Evolutionary conservation across 2,329 filamentous ascomycete genomes (phyloP), one percentile per base, ranked within the genome.

Genomic region (Aspergillus tubingensis): DNA sequence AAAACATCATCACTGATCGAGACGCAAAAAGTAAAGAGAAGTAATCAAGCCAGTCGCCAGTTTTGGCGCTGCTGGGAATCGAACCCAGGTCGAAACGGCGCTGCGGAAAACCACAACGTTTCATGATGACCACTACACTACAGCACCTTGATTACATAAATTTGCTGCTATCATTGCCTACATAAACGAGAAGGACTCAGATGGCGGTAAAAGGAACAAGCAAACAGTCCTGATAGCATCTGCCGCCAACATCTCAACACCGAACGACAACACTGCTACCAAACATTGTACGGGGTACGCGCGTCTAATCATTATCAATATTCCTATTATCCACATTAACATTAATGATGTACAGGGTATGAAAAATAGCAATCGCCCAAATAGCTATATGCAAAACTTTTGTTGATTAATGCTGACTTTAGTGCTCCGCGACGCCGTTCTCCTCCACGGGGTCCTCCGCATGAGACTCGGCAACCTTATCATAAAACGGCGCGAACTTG

Each of bases 361-460:
- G 32, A 44, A 7, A 13, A 11, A 21, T 6, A 13, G 11, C 41
- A 21, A 10, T 11, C 44, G 23, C 21, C 15, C 44, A 23, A 0
- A 27, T 13, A 36, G 32, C 8, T 44, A 44, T 23, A 44, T 44
- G n/a, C 19, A 44, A 36, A 36, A 36, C 32, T 43, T 43, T 43
- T 27, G 19, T 48, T 25, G 7, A n/a, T 49, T 49, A 36, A 21
- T 4, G 15, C 8, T 3, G 17, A 3, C 11, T 8, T 41, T 23
- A 41, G 27, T 36, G 25, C n/a, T 21, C 49, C 36, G 32, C 30
- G 2, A 39, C 15, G 8, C 52, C 36, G 6, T 55, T 38, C 53
- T 36, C 39, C 17, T 21, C 53, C 53, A n/a, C 53, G 3, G 74
- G 71, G 75, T 72, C 55, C 30, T 49, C 54, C 4, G 43, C 54